These are phyloP conservation scores for Glomus cerebriforme DNA, from an alignment of 192 early-diverging fungal species.

Conservation along the genomic window DNA sequence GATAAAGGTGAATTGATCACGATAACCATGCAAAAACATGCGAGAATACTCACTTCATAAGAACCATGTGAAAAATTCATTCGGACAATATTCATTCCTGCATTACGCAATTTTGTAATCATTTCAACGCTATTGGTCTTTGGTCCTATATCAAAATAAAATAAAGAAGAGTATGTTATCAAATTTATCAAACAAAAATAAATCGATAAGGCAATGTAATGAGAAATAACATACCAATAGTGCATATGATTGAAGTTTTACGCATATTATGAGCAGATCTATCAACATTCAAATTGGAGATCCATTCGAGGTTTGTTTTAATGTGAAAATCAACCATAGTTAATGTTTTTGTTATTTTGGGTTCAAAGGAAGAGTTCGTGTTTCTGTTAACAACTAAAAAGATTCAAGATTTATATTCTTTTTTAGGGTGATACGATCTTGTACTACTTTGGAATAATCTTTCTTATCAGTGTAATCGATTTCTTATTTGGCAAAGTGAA, in stretches of 20 bases:
- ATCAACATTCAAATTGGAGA: conserved; percentile 65
- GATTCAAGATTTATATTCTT: neutral
- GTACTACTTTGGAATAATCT: neutral
- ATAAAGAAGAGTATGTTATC: too few species aligned
- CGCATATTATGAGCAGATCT: conserved; percentile 58
- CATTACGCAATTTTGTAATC: conserved; percentile 66
- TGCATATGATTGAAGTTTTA: conserved; percentile 85
- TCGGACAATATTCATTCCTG: conserved; percentile 83
- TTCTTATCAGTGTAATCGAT: neutral
- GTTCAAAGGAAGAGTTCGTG: neutral
- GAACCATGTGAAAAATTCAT: conserved; percentile 71
- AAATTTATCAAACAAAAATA: neutral
- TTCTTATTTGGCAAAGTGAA: too few species aligned
- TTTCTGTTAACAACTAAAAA: neutral
- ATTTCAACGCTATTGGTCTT: conserved; percentile 76
- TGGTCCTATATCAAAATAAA: conserved; percentile 50
- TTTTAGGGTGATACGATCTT: neutral
- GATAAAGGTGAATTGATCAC: neutral
- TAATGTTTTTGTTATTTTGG: neutral
- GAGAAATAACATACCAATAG: conserved; percentile 55
- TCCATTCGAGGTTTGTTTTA: conserved; percentile 73
- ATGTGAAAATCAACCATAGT: conserved; percentile 19
- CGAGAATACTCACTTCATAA: conserved; percentile 45
- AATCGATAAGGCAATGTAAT: neutral
- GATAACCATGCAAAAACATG: neutral